Base-by-base conservation (phyloP, 2,329 filamentous ascomycete genomes). In the Fusarium luffae region DNA sequence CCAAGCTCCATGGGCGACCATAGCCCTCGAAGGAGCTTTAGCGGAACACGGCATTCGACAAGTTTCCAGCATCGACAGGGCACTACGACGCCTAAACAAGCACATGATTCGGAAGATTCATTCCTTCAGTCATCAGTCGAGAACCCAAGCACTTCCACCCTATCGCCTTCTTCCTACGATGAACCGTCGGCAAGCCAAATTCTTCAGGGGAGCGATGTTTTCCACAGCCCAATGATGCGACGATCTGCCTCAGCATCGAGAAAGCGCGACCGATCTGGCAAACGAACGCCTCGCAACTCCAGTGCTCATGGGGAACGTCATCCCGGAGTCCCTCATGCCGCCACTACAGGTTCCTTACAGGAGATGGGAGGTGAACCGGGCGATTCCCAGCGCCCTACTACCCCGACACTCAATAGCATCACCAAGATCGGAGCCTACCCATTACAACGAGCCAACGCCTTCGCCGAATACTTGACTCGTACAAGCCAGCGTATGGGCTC, bases 111-210 rank as follows among this genome's bases (percentile, higher is more conserved):
- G 85, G 68, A 89, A 1, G 93, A 93, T 65, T 97, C 93, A 4
- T 93, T 90, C 65, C 86, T 90, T 7, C 90, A 92, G 72, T 93
- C 91, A 1, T 81, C 65, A 85, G 90, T 75, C 86, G 93, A 93
- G 54, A 92, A 91, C 46, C 91, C 89, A 1, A 93, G 90, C 75
- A 79, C 92, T 59, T 94, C 92, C 2, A 93, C 89, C 4, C 82
- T 90, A 32, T 85, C 91, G 3, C 85, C 89, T 6, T 92, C 92
- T 5, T 90, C 89, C 1, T 88, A 87, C 56, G 92, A 94, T 43
- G 93, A 94, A 61, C 90, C 91, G 49, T 97, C 94, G 5, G 95
- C 93, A 4, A 98, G 95, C 77, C 94, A 97, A 79, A 98, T 98
- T 40, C 82, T 99, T 11, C 88, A 89, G 55, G 89, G 92, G 34